Evolutionary conservation across 2,329 filamentous ascomycete species (phyloP).

Genomic region (Verticillium isaacii): DNA sequence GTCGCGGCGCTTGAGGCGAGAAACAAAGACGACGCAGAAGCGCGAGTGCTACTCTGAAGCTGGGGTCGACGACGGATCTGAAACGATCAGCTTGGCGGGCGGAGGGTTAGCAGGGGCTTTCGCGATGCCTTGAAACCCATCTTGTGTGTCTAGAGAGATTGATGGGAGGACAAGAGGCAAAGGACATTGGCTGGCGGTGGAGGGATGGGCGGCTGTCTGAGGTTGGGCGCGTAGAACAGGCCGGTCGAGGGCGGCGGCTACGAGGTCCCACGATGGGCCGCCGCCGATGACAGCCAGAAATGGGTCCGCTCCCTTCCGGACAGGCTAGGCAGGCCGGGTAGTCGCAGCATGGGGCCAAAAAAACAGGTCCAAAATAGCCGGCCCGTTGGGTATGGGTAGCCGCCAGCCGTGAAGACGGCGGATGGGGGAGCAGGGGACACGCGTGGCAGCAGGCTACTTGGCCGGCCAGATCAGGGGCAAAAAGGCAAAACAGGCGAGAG

Average conservation of each 20-base stretch:
- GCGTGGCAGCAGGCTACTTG: slow-evolving; percentile 1
- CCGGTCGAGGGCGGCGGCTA: slow-evolving; percentile 16
- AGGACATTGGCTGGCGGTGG: slow-evolving; percentile 46
- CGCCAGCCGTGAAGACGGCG: slow-evolving; percentile 25
- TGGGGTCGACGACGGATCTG: slow-evolving; percentile 13
- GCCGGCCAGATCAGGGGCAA: background rate
- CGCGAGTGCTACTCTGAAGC: slow-evolving; percentile 17
- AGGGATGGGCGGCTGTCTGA: slow-evolving; percentile 43
- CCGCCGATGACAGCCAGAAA: background rate
- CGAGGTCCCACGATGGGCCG: slow-evolving; percentile 2
- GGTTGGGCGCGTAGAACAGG: slow-evolving; percentile 39
- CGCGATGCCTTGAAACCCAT: slow-evolving; percentile 44
- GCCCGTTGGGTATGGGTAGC: slow-evolving; percentile 23
- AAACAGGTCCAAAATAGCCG: slow-evolving; percentile 24
- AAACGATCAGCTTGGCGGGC: slow-evolving; percentile 18
- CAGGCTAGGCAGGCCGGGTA: background rate
- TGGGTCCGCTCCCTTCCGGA: background rate
- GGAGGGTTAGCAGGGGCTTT: slow-evolving; percentile 17
- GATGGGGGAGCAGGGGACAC: background rate
- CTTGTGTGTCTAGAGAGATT: slow-evolving; percentile 43
- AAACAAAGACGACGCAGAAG: slow-evolving; percentile 9
- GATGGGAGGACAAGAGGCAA: slow-evolving; percentile 31
- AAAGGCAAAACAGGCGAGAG: background rate
- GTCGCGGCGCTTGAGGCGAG: slow-evolving; percentile 4
- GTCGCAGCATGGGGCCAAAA: slow-evolving; percentile 8